These are phyloP conservation scores for Colletotrichum aenigma DNA, from an alignment of 2,329 filamentous ascomycete species.

Conservation along the genomic window DNA sequence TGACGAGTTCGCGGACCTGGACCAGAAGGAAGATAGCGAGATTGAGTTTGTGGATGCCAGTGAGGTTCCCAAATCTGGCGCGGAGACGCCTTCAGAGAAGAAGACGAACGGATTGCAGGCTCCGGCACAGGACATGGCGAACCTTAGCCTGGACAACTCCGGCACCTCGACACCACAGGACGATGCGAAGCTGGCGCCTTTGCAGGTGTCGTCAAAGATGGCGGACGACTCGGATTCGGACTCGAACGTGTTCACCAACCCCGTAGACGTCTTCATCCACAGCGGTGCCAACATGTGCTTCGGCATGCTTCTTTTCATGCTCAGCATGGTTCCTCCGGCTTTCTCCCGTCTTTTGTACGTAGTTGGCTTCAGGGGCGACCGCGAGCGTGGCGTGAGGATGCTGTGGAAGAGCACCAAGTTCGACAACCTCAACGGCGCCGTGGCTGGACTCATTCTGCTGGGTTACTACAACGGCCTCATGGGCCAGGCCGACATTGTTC, in stretches of 20 bases:
- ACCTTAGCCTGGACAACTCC: slow-evolving; percentile 8
- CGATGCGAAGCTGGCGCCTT: slow-evolving; percentile 9
- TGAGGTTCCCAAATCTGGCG: slow-evolving; percentile 45
- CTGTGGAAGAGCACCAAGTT: slow-evolving; percentile 91
- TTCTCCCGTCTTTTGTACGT: slow-evolving; percentile 87
- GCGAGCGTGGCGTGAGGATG: slow-evolving; percentile 80
- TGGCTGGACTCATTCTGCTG: slow-evolving; percentile 81
- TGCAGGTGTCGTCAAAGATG: slow-evolving; percentile 10
- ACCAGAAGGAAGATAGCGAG: slow-evolving; percentile 38
- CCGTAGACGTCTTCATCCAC: slow-evolving; percentile 87
- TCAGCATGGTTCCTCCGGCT: slow-evolving; percentile 92
- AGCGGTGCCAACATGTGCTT: slow-evolving; percentile 90
- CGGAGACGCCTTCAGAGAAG: slow-evolving; percentile 51
- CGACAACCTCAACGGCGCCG: slow-evolving; percentile 88
- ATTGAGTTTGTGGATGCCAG: slow-evolving; percentile 62
- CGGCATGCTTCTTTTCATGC: slow-evolving; percentile 81
- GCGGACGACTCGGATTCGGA: slow-evolving; percentile 21
- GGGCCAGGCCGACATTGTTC: slow-evolving; percentile 86
- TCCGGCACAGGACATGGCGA: neutral
- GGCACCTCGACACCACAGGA: slow-evolving; percentile 7
- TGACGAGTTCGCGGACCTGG: slow-evolving; percentile 33
- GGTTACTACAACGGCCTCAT: slow-evolving; percentile 89
- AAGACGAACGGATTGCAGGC: slow-evolving; percentile 31
- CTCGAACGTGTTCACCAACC: slow-evolving; percentile 63
- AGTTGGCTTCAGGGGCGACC: slow-evolving; percentile 89